Evolutionary conservation across 169 alveolate genomes (phyloP), one percentile per base, ranked within the genome.

Genomic region (Eimeria acervulina): DNA sequence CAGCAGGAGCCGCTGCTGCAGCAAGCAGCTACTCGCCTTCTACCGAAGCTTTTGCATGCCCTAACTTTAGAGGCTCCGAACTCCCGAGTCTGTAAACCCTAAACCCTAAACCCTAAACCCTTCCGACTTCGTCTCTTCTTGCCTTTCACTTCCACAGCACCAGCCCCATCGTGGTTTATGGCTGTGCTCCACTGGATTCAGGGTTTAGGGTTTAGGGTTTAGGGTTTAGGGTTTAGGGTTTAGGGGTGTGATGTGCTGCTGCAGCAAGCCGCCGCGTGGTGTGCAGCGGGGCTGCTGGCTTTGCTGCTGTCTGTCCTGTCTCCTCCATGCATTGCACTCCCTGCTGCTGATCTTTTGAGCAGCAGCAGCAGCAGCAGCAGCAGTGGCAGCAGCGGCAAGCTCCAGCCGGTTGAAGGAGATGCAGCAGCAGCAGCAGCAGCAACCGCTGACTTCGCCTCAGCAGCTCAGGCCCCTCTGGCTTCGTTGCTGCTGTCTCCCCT

Each of bases 1-100:
- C 88, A 76, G 87, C 87, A 38, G 61, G 61, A 76, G 88, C 88
- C 88, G 33, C 51, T 76, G 63, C 88, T 76, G 88, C 88, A 76
- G 63, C 88, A 76, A 40, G 61, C 47, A 44, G 88, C 31, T 23
- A 76, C 88, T 4, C 61, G 59, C 21, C 51, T 76, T 10, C 61
- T 76, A 61, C 88, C 88, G 42, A 28, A 76, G 26, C 88, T 76
- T 28, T 61, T 76, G 31, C 88, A 76, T 5, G 88, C 88, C 36
- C 61, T 76, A 1, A 36, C 33, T 10, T 6, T 40, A 23, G 61
- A 76, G 38, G 61, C 88, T 17, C 26, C 28, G 7, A 33, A 76
- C 31, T 31, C 63, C 28, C 31, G 59, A 40, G 88, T 76, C 63
- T 26, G 81, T 76, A 40, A 33, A 38, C 81, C 81, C 44, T 70